Evolutionary conservation across 2,329 filamentous ascomycete species (phyloP).

Genomic region (Dryadomyces quercivorus): DNA sequence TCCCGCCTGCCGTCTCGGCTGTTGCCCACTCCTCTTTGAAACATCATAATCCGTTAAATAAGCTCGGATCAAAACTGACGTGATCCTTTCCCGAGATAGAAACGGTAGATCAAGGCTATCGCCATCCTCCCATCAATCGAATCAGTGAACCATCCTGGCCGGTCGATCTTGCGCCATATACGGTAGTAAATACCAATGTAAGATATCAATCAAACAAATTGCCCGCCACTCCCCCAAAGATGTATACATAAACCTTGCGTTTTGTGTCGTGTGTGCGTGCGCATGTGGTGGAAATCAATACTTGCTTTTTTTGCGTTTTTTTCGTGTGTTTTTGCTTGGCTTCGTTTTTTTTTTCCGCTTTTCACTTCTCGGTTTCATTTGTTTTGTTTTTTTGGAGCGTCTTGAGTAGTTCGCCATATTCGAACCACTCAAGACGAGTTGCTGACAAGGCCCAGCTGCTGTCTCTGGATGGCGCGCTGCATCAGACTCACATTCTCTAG

Average conservation of each 20-base stretch:
- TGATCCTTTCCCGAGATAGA: not conserved
- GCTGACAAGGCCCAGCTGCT: not conserved
- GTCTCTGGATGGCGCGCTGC: constrained; percentile 7
- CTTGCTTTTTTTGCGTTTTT: not conserved
- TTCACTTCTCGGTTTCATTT: not conserved
- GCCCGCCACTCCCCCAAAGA: not conserved
- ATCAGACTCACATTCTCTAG: constrained; percentile 7
- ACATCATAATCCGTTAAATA: not conserved
- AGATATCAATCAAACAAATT: not conserved
- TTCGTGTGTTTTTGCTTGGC: not conserved
- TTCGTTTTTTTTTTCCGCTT: not conserved
- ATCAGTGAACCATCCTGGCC: not conserved
- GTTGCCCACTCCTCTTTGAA: not conserved
- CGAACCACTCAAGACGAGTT: not conserved
- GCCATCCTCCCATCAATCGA: not conserved
- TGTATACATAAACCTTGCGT: not conserved
- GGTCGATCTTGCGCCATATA: not conserved
- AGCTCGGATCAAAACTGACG: not conserved
- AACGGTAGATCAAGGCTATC: not conserved
- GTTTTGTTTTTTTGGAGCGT: not conserved
- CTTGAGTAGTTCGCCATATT: too few species aligned
- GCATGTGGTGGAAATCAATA: not conserved
- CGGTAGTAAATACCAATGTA: not conserved
- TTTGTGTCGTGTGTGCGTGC: not conserved
- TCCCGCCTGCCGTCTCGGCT: not conserved